Conservation (phyloP, 2,329 filamentous ascomycete genomes). For the Beauveria medogensis region DNA sequence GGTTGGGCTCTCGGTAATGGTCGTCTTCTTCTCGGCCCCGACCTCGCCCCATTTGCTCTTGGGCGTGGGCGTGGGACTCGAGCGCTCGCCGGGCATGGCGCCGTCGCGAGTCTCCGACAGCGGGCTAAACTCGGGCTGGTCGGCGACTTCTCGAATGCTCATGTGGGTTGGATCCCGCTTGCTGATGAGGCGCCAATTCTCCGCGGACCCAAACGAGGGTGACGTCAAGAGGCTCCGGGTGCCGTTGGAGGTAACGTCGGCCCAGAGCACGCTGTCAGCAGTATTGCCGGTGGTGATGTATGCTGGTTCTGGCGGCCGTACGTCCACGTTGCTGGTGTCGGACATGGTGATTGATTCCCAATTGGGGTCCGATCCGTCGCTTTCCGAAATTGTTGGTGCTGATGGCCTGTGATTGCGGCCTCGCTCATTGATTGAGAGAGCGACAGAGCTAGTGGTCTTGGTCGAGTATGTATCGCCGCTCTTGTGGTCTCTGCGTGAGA, state of each 20-base stretch:
- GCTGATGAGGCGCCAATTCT: slow-evolving; percentile 29
- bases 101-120: slow-evolving; percentile 21
- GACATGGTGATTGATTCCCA: slow-evolving; percentile 15
- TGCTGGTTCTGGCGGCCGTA: slow-evolving; percentile 19
- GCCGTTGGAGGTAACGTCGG: slow-evolving; percentile 17
- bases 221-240: slow-evolving; percentile 20
- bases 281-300: slow-evolving; percentile 16
- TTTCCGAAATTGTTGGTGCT: slow-evolving; percentile 12
- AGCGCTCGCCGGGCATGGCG: slow-evolving; percentile 16
- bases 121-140: slow-evolving; percentile 31
- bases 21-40: slow-evolving; percentile 5
- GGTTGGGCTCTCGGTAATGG: not conserved
- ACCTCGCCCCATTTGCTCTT: slow-evolving; percentile 20
- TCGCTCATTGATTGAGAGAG: slow-evolving; percentile 18
- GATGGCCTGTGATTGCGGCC: slow-evolving; percentile 1
- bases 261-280: slow-evolving; percentile 19
- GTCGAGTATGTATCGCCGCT: slow-evolving; percentile 21
- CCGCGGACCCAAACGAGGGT: slow-evolving; percentile 26
- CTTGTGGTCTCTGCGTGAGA: slow-evolving; percentile 13
- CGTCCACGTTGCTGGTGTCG: slow-evolving; percentile 19
- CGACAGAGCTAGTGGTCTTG: slow-evolving; percentile 26
- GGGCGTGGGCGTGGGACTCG: slow-evolving; percentile 17
- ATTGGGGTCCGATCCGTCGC: slow-evolving; percentile 11
- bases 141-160: slow-evolving; percentile 26
- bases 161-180: slow-evolving; percentile 21